Evolutionary conservation across 1,284 basidiomycete genomes (phyloP).

Genomic region (Ustilago tritici): DNA sequence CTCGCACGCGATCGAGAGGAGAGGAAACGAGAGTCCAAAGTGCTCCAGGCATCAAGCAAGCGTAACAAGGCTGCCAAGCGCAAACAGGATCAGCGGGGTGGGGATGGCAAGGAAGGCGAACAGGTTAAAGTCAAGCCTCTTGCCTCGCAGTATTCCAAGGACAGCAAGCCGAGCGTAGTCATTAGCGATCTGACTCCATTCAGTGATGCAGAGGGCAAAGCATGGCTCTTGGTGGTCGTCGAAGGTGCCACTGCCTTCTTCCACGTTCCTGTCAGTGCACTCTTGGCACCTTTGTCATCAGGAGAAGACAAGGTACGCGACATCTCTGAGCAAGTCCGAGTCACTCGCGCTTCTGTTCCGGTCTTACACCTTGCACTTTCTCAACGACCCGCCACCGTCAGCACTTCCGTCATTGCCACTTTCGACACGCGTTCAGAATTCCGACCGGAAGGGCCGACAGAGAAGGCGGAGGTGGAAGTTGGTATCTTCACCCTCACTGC

Average conservation of each 20-base stretch:
- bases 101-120: constrained; percentile 11
- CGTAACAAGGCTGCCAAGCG: constrained; percentile 41
- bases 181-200: constrained; percentile 52
- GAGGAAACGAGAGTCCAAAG: constrained; percentile 41
- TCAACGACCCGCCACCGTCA: constrained; percentile 3
- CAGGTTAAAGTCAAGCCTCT: constrained; percentile 17
- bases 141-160: constrained; percentile 38
- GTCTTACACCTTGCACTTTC: constrained; percentile 41
- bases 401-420: constrained; percentile 24
- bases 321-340: constrained; percentile 31
- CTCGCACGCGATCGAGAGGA: constrained; percentile 51
- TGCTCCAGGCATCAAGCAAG: constrained; percentile 34
- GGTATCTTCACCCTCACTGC: constrained; percentile 22
- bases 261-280: constrained; percentile 36
- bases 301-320: constrained; percentile 28
- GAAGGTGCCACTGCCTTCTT: constrained; percentile 63
- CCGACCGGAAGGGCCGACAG: constrained; percentile 12
- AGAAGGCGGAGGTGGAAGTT: constrained; percentile 18
- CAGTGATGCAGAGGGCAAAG: constrained; percentile 25
- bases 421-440: constrained; percentile 49
- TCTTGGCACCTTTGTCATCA: constrained; percentile 21
- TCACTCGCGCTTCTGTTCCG: constrained; percentile 41
- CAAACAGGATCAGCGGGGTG: constrained; percentile 22
- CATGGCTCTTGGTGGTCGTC: constrained; percentile 50
- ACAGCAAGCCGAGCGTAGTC: constrained; percentile 43